Base-by-base conservation (phyloP, 1,284 basidiomycete genomes). In the Cutaneotrichosporon sp. region DNA sequence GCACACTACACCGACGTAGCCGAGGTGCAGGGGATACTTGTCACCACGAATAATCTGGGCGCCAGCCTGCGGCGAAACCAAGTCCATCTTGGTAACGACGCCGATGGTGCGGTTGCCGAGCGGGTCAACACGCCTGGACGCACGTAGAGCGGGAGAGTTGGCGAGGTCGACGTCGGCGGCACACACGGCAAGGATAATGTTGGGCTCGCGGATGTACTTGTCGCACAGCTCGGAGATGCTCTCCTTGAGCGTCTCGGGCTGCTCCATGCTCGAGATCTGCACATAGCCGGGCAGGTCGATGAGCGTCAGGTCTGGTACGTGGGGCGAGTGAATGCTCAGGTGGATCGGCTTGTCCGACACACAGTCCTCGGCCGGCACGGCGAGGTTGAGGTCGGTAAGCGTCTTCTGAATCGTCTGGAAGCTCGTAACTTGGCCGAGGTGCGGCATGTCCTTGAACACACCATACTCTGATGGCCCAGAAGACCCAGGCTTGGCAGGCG, bases 21-120 rank as follows among this genome's bases (percentile, higher is more conserved):
- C 96, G 1, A 99, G 81, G 62, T 96, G 91, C 1, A 99, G 80
- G n/a, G 96, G 94, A 69, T 99, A 99, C 54, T 90, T 82, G 73
- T 96, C 93, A 10, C 92, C 92, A 20, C 83, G 79, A 4, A 99
- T 77, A 56, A 98, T 92, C 18, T 75, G 66, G 0, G 86, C 87
- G 4, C 93, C 96, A 52, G 85, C 81, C 54, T 89, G 85, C 0
- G 93, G 83, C 26, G 86, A 80, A 14, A 99, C 90, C 18, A 99
- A 79, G 69, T 99, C 94, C 92, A 99, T 96, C 81, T 99, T 99
- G 40, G 96, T 99, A 42, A 99, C 82, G 7, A 99, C 96, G 30
- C 96, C 94, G 63, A 99, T 94, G 0, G 96, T 98, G 26, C 94
- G 84, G 55, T 92, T 78, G 8, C 96, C 94, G 7, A 97, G 78